These are phyloP conservation scores for Monosporascus ibericus DNA, from an alignment of 2,329 filamentous ascomycete genomes.

Conservation along the genomic window DNA sequence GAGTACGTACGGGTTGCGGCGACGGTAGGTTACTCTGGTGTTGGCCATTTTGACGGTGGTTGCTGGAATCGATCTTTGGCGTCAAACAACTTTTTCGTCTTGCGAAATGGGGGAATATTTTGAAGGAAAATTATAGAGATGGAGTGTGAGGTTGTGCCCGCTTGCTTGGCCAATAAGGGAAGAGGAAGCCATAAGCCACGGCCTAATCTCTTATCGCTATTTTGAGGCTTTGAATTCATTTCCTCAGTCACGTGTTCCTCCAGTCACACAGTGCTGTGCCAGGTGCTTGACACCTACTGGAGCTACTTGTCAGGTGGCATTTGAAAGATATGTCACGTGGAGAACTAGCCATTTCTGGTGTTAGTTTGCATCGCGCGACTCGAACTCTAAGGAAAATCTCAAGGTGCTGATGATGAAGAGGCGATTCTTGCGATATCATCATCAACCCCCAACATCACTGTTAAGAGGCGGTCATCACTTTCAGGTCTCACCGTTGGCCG, in stretches of 20 bases:
- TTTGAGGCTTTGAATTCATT: no score
- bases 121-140: conserved; percentile 20
- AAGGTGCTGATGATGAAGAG: not conserved
- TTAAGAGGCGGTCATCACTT: conserved; percentile 3
- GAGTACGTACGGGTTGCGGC: conserved; percentile 69
- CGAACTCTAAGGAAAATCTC: not conserved
- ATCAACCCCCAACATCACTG: conserved; percentile 1
- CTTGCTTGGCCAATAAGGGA: not conserved
- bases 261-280: not conserved
- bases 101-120: conserved; percentile 20
- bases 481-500: conserved; percentile 3
- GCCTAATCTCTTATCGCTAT: no score
- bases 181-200: not conserved
- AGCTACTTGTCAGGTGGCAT: not conserved
- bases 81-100: conserved; percentile 21
- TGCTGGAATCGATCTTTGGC: conserved; percentile 16
- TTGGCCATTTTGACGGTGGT: conserved; percentile 48
- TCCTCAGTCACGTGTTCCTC: no score
- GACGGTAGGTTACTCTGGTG: conserved; percentile 63
- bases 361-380: not conserved
- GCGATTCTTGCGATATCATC: not conserved
- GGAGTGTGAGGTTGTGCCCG: not conserved
- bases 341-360: not conserved
- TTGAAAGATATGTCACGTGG: not conserved
- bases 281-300: not conserved